Percentiles rank a stretch among this genome's conserved stretches.
Evolutionary conservation across 2,329 filamentous ascomycete species (phyloP).

Genomic region (Diaporthe capsici): DNA sequence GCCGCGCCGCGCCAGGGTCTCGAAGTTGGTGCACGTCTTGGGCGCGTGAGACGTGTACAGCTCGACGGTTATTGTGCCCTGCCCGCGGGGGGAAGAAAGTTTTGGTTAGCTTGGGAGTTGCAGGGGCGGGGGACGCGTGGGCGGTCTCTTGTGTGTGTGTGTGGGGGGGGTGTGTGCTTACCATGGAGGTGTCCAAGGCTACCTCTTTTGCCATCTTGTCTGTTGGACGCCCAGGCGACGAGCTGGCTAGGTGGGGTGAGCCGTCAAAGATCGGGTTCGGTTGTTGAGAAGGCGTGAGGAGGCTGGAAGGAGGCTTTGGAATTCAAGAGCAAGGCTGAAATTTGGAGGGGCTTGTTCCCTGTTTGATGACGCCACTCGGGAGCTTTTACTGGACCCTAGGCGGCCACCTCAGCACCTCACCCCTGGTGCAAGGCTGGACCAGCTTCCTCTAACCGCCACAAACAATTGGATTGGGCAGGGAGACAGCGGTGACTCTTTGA

Average conservation of each 20-base stretch:
- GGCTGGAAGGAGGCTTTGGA: neutral
- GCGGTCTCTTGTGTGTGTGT: neutral
- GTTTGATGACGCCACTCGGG: slow-evolving; percentile 33
- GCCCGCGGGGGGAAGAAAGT: slow-evolving; percentile 13
- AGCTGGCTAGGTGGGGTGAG: neutral
- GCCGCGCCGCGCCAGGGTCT: slow-evolving; percentile 81
- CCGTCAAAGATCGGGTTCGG: neutral
- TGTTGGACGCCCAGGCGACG: slow-evolving; percentile 10
- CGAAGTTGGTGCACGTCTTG: slow-evolving; percentile 90
- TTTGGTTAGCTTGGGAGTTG: slow-evolving; percentile 22
- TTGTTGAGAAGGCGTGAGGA: neutral
- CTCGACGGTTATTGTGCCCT: slow-evolving; percentile 90
- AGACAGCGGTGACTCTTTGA: slow-evolving; percentile 4
- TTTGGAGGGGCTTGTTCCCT: slow-evolving; percentile 21
- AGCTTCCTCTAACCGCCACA: neutral
- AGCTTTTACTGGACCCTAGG: slow-evolving; percentile 19
- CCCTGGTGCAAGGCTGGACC: slow-evolving; percentile 32
- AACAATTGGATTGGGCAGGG: neutral
- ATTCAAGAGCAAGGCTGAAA: slow-evolving; percentile 28
- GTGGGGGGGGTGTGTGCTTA: slow-evolving; percentile 52
- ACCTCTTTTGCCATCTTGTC: slow-evolving; percentile 81
- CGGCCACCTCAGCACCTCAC: slow-evolving; percentile 27
- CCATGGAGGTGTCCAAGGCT: slow-evolving; percentile 88
- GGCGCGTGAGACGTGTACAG: slow-evolving; percentile 93
- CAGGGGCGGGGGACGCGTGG: neutral